Conservation (phyloP, 768 basidiomycete species). For the Podaxis sp. region DNA sequence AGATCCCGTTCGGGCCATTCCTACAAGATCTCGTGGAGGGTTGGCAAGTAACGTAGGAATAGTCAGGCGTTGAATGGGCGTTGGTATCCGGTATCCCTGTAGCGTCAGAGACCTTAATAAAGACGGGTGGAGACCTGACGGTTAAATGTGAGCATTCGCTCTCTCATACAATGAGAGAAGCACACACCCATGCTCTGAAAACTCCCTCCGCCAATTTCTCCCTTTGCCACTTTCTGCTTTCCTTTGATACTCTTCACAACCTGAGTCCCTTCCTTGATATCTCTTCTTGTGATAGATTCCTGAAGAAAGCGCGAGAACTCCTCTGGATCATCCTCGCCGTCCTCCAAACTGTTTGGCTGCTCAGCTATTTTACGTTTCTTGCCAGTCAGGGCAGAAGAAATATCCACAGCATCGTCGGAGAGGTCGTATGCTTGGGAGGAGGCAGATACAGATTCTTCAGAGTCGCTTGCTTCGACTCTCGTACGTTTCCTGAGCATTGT, state of each 20-base stretch:
- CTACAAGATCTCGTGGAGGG: constrained; percentile 91
- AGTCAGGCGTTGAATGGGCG: constrained; percentile 90
- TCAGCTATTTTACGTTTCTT: constrained; percentile 35
- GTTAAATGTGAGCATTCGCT: not conserved
- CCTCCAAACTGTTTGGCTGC: constrained; percentile 22
- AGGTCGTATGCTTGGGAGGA: not conserved
- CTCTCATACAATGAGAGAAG: not conserved
- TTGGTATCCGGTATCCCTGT: constrained; percentile 94
- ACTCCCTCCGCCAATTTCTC: constrained; percentile 88
- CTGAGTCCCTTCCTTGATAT: constrained; percentile 74
- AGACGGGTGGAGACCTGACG: constrained; percentile 77
- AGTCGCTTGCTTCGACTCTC: constrained; percentile 12
- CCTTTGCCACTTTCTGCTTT: constrained; percentile 67
- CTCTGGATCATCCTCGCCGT: constrained; percentile 54
- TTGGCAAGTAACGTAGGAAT: constrained; percentile 82
- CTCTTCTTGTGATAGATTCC: constrained; percentile 66
- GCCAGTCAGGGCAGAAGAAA: constrained; percentile 59
- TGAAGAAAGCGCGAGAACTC: constrained; percentile 66
- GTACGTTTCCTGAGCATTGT: constrained; percentile 18
- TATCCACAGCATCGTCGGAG: constrained; percentile 47
- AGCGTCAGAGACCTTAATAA: constrained; percentile 82
- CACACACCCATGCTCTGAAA: constrained; percentile 93
- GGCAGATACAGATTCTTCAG: constrained; percentile 10
- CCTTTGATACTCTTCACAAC: constrained; percentile 77
- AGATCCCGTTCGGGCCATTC: constrained; percentile 98